Percentiles rank a stretch among this genome's conserved stretches.
These are phyloP conservation scores for Penicillium sclerotiorum DNA, from an alignment of 2,329 filamentous ascomycete species.

Conservation along the genomic window DNA sequence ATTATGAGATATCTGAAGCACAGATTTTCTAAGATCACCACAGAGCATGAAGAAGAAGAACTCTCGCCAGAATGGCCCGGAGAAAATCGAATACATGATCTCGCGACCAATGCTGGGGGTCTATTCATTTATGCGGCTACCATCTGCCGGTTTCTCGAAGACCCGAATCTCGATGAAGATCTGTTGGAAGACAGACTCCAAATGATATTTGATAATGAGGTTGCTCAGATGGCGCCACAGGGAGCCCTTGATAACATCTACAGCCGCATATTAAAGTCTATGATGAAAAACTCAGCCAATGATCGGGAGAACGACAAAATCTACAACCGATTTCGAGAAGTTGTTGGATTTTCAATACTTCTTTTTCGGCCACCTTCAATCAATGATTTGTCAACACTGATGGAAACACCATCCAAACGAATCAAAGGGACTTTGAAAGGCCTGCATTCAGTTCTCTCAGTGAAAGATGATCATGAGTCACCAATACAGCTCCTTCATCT, in stretches of 20 bases:
- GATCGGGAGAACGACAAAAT: background rate
- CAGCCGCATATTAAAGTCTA: background rate
- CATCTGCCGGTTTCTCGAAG: background rate
- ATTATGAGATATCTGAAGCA: too few relatives aligned
- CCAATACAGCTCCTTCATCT: too few relatives aligned
- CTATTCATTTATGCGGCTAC: slow-evolving; percentile 3
- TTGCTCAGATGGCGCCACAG: background rate
- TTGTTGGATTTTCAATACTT: background rate
- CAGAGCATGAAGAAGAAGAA: background rate
- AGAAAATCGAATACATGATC: background rate
- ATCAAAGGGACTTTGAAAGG: background rate
- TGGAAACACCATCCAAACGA: background rate
- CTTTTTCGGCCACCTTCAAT: background rate
- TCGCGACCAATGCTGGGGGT: background rate
- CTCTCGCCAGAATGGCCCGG: background rate
- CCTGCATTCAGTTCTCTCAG: background rate
- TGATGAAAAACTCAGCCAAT: background rate
- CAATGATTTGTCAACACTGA: too few relatives aligned
- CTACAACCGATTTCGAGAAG: background rate
- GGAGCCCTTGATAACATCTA: background rate
- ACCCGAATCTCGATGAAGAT: background rate
- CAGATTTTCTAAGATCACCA: too few relatives aligned
- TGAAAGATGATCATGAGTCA: too few relatives aligned
- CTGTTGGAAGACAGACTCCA: background rate
- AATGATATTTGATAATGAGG: background rate